phyloP scores from a whole-genome alignment of 345 rosid species.

The Salix suchowensis region DNA sequence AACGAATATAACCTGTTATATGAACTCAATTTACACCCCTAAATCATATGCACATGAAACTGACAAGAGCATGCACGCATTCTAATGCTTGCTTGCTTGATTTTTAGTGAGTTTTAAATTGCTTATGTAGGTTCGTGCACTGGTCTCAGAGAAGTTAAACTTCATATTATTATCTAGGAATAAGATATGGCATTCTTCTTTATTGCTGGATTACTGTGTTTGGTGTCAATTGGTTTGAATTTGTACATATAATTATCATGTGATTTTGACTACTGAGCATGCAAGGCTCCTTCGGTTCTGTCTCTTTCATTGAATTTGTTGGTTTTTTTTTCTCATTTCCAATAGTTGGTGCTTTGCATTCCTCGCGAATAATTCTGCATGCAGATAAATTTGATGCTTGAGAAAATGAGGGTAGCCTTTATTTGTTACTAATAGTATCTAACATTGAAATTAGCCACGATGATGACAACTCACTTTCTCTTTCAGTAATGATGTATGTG shows the following conservation, averaged over 20 bases:
- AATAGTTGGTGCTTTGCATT: background rate
- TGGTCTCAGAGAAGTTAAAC: background rate
- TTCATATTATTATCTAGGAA: background rate
- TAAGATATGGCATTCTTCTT: background rate
- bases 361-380: background rate
- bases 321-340: background rate
- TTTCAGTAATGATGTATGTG: constrained; percentile 86
- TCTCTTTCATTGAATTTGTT: background rate
- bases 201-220: background rate
- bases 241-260: background rate
- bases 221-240: background rate
- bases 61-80: background rate
- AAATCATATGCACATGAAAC: background rate
- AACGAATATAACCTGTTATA: background rate
- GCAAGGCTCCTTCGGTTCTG: background rate
- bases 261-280: background rate
- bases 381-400: background rate
- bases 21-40: background rate
- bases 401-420: background rate
- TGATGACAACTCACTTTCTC: constrained; percentile 4
- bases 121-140: background rate
- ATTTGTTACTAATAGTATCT: background rate
- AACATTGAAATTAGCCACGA: constrained; percentile 1
- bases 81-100: background rate
- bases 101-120: background rate